phyloP scores from a whole-genome alignment of 805 yeast species.

The Candida adriatica region DNA sequence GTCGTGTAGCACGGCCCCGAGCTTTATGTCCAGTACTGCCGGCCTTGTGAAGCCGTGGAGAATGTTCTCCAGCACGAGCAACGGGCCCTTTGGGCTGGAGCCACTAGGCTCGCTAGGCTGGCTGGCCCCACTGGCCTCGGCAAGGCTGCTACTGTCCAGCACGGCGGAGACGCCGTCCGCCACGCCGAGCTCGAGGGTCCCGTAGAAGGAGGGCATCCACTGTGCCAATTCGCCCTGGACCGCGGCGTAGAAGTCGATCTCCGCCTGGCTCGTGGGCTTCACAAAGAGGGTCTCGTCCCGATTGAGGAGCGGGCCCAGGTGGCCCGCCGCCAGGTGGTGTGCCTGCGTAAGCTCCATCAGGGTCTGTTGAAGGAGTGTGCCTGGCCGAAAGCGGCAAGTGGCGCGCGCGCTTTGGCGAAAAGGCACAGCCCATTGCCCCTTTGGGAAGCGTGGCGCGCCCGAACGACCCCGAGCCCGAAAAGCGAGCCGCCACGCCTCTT shows the following conservation, averaged over 20 bases:
- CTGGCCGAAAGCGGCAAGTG: not conserved
- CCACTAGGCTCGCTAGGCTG: conserved; percentile 14
- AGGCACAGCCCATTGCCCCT: too few species aligned
- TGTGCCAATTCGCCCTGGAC: conserved; percentile 30
- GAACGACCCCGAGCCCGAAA: too few species aligned
- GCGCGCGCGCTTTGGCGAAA: not conserved
- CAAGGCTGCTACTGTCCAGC: conserved; percentile 2
- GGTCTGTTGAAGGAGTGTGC: not conserved
- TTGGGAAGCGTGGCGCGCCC: too few species aligned
- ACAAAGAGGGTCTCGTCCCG: conserved; percentile 62
- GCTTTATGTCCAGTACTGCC: conserved; percentile 72
- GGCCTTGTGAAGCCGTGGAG: conserved; percentile 58
- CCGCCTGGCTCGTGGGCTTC: conserved; percentile 59
- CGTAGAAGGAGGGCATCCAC: conserved; percentile 63
- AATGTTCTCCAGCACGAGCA: conserved; percentile 64
- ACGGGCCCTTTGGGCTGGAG: not conserved
- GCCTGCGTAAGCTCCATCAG: conserved; percentile 2
- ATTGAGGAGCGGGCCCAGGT: conserved; percentile 66
- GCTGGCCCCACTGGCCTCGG: conserved; percentile 1
- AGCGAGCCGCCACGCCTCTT: too few species aligned
- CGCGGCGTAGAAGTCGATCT: conserved; percentile 64
- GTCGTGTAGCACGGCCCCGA: conserved; percentile 72
- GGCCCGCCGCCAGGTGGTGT: conserved; percentile 86
- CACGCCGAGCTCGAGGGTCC: conserved; percentile 46
- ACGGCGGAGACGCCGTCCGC: conserved; percentile 23